Evolutionary conservation across 805 yeast genomes (phyloP), one percentile per base, ranked within the genome.

Genomic region (Candida ovalis): DNA sequence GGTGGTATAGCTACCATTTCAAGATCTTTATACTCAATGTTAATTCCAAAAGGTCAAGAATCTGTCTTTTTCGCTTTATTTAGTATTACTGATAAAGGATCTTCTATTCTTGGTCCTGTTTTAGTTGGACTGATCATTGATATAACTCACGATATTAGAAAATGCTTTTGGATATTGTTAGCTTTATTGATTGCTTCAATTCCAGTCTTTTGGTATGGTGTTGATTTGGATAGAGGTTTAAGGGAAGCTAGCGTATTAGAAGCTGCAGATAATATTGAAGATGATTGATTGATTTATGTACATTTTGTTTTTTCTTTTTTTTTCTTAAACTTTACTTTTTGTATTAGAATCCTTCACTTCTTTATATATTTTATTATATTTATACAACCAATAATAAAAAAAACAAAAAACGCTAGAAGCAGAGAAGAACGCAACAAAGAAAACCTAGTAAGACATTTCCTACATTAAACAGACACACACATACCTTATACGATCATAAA

Each of bases 11-110:
- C 86, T 8, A 83, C 92, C 0, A 72, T 83, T 1, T 78, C 89
- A 24, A 72, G 94, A 42, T 81, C 90, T 1, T 69, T 84, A 3
- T 86, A 80, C 62, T 76, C 87, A 28, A 63, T 84, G 59, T 73
- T 86, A 45, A 84, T 86, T 40, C 95, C 95, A 18, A 73, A 69
- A 41, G 94, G 94, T 5, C 81, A 78, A 56, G 95, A 87, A 59
- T 80, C 85, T 3, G 80, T 84, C 6, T 86, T 86, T 60, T 86
- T 87, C 66, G 84, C 92, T 13, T 68, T 86, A 39, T 87, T 82
- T 64, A 78, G 87, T 37, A 81, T 86, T 36, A 87, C 95, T 1
- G 94, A 86, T 63, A 86, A 87, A 59, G 92, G 94, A 2, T 82
- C 88, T 4, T 81, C 88, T 0, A 78, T 86, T 3, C 54, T 86